A percentile compares a stretch with the other conserved stretches of the same genome.
phyloP scores from a whole-genome alignment of 345 rosid genomes.

The Melaleuca alternifolia region DNA sequence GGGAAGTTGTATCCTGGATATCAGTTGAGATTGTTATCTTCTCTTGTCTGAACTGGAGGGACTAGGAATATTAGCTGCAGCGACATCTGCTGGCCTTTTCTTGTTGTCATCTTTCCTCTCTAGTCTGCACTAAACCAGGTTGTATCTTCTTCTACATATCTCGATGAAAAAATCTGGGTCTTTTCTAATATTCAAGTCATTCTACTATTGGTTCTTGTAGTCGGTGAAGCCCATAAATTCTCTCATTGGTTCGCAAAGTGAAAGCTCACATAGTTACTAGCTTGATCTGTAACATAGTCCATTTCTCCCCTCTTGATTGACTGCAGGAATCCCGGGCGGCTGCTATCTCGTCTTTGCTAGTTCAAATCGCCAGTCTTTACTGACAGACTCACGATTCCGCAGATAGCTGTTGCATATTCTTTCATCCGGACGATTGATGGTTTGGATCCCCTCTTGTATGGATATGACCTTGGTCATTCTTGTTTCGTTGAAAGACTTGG shows the following conservation, averaged over 20 bases:
- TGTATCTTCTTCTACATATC: background rate
- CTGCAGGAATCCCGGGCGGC: background rate
- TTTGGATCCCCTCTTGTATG: background rate
- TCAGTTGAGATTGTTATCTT: background rate
- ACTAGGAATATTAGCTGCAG: no score
- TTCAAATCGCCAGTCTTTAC: background rate
- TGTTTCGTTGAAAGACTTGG: background rate
- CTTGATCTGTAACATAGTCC: background rate
- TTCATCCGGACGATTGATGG: background rate
- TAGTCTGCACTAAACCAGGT: background rate
- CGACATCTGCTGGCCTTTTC: background rate
- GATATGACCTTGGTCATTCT: background rate
- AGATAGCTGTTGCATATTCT: no score
- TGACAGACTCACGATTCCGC: background rate
- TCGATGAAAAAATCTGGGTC: background rate
- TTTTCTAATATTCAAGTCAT: background rate
- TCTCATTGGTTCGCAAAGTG: background rate
- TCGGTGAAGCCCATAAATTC: background rate
- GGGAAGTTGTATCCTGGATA: background rate
- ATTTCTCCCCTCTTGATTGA: background rate
- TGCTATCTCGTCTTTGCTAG: background rate
- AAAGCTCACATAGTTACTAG: background rate
- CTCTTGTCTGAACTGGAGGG: no score
- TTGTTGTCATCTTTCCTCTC: background rate
- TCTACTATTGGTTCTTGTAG: background rate